Conservation (phyloP, 495 filamentous ascomycete genomes). For the Aspergillus sparsus region DNA sequence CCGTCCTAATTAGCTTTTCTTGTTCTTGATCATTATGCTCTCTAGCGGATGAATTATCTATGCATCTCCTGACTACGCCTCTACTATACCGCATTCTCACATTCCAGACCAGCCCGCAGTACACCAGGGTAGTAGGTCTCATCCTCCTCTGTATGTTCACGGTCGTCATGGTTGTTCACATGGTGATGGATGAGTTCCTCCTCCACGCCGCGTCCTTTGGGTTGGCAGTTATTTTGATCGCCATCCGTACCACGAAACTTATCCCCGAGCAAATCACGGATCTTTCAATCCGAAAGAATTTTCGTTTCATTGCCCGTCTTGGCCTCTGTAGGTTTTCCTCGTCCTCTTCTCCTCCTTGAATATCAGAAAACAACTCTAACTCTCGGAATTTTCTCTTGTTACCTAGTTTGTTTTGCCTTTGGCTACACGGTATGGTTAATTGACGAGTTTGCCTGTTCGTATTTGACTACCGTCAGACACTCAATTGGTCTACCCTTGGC, state of each 20-base stretch:
- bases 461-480: conserved; percentile 20
- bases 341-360: not conserved
- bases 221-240: conserved; percentile 29
- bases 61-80: conserved; percentile 39
- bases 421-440: conserved; percentile 36
- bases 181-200: conserved; percentile 37
- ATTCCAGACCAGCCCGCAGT: conserved; percentile 25
- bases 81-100: conserved; percentile 34
- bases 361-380: not conserved
- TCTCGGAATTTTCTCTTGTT: too few relatives aligned
- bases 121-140: conserved; percentile 20
- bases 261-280: conserved; percentile 26
- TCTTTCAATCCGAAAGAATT: conserved; percentile 17
- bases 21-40: not conserved
- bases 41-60: conserved; percentile 37
- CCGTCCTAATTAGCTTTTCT: not conserved
- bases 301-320: conserved; percentile 24
- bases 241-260: conserved; percentile 24
- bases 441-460: conserved; percentile 28
- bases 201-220: conserved; percentile 32
- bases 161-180: conserved; percentile 35
- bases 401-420: conserved; percentile 30
- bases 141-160: conserved; percentile 26
- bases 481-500: conserved; percentile 31
- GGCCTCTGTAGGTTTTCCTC: conserved; percentile 27